These are phyloP conservation scores for Rhamnella rubrinervis DNA, from an alignment of 331 rosid species.

Conservation along the genomic window DNA sequence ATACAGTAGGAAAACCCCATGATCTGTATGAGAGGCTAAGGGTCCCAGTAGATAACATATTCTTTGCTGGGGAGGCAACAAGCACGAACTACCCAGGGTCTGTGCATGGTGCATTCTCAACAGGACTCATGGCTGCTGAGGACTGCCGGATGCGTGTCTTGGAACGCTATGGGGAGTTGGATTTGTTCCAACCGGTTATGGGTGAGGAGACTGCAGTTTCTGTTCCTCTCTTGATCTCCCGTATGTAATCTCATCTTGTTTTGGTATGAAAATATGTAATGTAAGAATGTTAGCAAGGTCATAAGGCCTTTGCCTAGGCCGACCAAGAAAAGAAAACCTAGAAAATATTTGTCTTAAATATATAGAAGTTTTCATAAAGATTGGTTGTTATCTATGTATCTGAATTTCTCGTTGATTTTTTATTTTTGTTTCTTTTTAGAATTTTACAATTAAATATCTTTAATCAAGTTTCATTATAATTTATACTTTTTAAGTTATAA, in stretches of 20 bases:
- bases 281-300: neutral
- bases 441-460: too few species aligned
- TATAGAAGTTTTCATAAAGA: too few species aligned
- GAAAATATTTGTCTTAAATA: too few species aligned
- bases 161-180: slow-evolving; percentile 88
- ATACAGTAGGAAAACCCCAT: slow-evolving; percentile 84
- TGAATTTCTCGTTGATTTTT: too few species aligned
- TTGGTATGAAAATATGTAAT: neutral
- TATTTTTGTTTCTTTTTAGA: too few species aligned
- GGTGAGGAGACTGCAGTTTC: slow-evolving; percentile 61
- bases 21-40: slow-evolving; percentile 86
- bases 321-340: too few species aligned
- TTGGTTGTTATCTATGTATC: too few species aligned
- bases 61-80: slow-evolving; percentile 99
- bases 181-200: slow-evolving; percentile 76
- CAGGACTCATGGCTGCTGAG: slow-evolving; percentile 95
- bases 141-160: slow-evolving; percentile 96
- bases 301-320: neutral
- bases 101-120: slow-evolving; percentile 87
- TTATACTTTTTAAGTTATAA: too few species aligned
- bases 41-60: slow-evolving; percentile 88
- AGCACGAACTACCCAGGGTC: slow-evolving; percentile 76
- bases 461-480: too few species aligned
- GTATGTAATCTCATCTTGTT: slow-evolving; percentile 43
- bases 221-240: slow-evolving; percentile 80